Evolutionary conservation across 805 yeast species (phyloP).

Genomic region (Yamadazyma paraphyllophila): DNA sequence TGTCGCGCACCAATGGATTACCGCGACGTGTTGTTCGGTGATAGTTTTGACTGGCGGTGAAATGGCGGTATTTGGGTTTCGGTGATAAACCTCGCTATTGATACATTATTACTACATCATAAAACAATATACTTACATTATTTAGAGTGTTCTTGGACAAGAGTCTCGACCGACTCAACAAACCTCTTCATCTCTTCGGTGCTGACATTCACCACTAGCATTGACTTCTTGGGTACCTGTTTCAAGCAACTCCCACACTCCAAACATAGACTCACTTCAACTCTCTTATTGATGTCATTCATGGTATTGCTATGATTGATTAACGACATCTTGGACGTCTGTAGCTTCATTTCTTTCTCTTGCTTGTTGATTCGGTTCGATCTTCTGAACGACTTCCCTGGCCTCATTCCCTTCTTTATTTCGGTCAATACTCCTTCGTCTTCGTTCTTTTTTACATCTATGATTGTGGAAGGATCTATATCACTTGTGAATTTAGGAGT

Average conservation of each 20-base stretch:
- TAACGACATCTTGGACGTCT: slow-evolving; percentile 10
- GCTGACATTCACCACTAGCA: slow-evolving; percentile 8
- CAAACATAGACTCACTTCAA: slow-evolving; percentile 27
- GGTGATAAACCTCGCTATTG: neutral
- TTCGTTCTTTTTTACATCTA: neutral
- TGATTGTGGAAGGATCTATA: neutral
- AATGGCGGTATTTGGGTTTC: no score
- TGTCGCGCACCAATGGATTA: neutral
- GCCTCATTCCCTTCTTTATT: slow-evolving; percentile 13
- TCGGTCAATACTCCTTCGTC: neutral
- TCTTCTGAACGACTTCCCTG: slow-evolving; percentile 2
- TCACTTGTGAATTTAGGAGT: neutral
- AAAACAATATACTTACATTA: neutral
- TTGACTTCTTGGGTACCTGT: slow-evolving; percentile 4
- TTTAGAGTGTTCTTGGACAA: neutral
- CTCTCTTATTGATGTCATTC: slow-evolving; percentile 25
- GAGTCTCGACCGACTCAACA: slow-evolving; percentile 1
- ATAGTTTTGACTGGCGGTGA: no score
- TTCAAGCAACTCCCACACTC: slow-evolving; percentile 19
- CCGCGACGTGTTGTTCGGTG: neutral
- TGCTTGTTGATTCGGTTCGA: slow-evolving; percentile 9
- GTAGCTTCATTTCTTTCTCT: neutral
- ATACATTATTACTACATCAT: neutral
- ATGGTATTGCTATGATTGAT: slow-evolving; percentile 14
- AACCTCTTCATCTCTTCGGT: slow-evolving; percentile 10